phyloP scores from a whole-genome alignment of 2,329 filamentous ascomycete genomes.

The Ceratocystis destructans region DNA sequence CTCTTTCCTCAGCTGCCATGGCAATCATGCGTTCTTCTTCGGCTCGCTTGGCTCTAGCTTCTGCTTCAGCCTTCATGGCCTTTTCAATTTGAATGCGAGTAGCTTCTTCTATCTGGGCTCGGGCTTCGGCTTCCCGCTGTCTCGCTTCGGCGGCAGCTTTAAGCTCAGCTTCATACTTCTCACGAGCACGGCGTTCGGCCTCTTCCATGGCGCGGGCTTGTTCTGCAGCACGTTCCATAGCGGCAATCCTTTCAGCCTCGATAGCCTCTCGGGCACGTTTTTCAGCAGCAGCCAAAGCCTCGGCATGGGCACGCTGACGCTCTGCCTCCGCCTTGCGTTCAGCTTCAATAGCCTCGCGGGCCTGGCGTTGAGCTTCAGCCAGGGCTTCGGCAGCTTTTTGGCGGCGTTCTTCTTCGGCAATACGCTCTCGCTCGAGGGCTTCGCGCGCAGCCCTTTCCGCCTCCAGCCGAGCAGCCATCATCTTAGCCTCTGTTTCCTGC shows the following conservation, averaged over 20 bases:
- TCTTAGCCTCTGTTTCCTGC: conserved; percentile 23
- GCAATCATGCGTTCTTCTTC: conserved; percentile 20
- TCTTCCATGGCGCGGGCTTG: conserved; percentile 26
- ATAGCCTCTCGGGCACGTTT: conserved; percentile 28
- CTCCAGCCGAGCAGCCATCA: conserved; percentile 35
- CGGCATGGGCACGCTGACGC: conserved; percentile 29
- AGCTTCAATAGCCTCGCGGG: conserved; percentile 32
- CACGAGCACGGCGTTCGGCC: conserved; percentile 30
- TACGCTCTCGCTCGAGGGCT: conserved; percentile 34
- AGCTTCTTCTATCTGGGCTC: conserved; percentile 22
- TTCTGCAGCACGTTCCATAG: conserved; percentile 29
- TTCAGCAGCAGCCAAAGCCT: conserved; percentile 33
- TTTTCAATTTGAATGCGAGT: conserved; percentile 21
- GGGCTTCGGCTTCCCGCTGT: conserved; percentile 24
- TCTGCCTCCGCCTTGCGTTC: conserved; percentile 34
- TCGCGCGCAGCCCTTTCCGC: conserved; percentile 33
- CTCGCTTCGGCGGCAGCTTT: conserved; percentile 23
- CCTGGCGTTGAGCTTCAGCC: conserved; percentile 28
- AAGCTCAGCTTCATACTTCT: conserved; percentile 23
- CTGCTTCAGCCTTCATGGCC: conserved; percentile 23
- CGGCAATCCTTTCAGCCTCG: conserved; percentile 32
- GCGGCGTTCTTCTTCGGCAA: conserved; percentile 32
- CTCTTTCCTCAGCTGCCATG: conserved; percentile 14
- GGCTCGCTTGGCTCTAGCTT: conserved; percentile 22
- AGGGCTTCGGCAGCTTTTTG: conserved; percentile 24